Conservation (phyloP, 306 rosid species). For the Sicyos edulis region DNA sequence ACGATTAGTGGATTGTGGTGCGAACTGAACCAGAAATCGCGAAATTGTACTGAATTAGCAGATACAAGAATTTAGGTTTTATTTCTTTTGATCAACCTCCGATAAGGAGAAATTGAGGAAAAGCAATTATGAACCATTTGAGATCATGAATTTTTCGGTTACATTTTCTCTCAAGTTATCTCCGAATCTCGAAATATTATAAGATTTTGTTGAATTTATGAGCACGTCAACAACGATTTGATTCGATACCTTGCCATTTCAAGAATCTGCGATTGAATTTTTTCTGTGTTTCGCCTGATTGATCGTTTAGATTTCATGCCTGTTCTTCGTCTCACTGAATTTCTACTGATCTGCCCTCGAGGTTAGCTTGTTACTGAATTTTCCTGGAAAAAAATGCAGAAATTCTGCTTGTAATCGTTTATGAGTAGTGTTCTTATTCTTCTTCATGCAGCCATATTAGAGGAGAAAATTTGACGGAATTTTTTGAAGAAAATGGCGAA, state of each 20-base stretch:
- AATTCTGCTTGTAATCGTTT: conserved; percentile 17
- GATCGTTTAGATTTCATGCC: conserved; percentile 34
- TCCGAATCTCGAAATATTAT: conserved; percentile 24
- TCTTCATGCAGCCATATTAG: conserved; percentile 27
- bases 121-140: conserved; percentile 23
- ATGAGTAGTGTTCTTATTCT: conserved; percentile 20
- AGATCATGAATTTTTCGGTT: conserved; percentile 21
- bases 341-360: not conserved
- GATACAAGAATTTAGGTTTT: conserved; percentile 9
- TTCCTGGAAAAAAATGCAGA: not conserved
- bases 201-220: conserved; percentile 35
- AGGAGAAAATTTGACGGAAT: conserved; percentile 21
- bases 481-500: conserved; percentile 44
- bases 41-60: conserved; percentile 28
- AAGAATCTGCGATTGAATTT: conserved; percentile 31
- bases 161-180: conserved; percentile 30
- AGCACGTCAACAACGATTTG: conserved; percentile 36
- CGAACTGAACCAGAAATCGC: conserved; percentile 1
- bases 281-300: not conserved
- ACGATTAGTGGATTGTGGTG: conserved; percentile 17
- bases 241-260: conserved; percentile 59
- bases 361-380: conserved; percentile 11
- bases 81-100: not conserved
- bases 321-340: conserved; percentile 24
- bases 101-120: not conserved